Base-by-base conservation (phyloP, 768 basidiomycete genomes). In the Hebeloma cylindrosporum region DNA sequence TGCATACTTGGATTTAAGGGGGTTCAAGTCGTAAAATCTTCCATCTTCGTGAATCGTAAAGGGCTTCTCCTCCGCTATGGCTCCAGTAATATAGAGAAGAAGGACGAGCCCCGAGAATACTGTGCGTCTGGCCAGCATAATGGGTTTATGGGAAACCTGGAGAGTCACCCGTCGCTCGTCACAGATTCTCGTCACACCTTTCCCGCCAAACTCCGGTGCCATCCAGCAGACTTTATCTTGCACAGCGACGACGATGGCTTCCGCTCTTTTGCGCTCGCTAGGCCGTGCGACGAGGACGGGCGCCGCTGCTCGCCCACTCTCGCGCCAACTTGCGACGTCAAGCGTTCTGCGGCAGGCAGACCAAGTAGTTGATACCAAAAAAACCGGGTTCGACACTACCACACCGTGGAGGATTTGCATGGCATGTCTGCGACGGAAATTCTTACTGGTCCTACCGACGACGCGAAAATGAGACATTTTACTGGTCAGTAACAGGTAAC, bases 381-480 rank as follows among this genome's bases (percentile, higher is more conserved):
- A 72, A 69, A 75, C 68, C 52, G 72, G 72, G 2, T 79, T 82
- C 57, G 81, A 84, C n/a, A n/a, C 40, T 80, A 80, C 37, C 85
- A 89, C 45, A 73, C 81, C 10, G 88, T 90, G 36, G 91, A 93
- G 66, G 92, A 92, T 67, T 65, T 93, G 43, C 90, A 93, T 52
- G 81, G 82, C 28, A 74, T 93, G 73, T 70, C 77, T 47, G 88
- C 91, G 1, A 68, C 80, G 7, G 85, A 95, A 47, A 87, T 96
- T 58, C 65, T 98, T 47, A 73, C 78, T 36, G 92, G 93, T 63
- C 82, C 81, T 0, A 73, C 82, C 45, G 80, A 79, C 38, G 93
- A 93, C 52, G 70, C 85, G 10, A 85, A 85, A 61, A 78, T 96
- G 76, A 77, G 90, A 62, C 95, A 97, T 71, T 97, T 95, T 61